These are phyloP conservation scores for Takashimella koratensis DNA, from an alignment of 1,284 basidiomycete species.

Conservation along the genomic window DNA sequence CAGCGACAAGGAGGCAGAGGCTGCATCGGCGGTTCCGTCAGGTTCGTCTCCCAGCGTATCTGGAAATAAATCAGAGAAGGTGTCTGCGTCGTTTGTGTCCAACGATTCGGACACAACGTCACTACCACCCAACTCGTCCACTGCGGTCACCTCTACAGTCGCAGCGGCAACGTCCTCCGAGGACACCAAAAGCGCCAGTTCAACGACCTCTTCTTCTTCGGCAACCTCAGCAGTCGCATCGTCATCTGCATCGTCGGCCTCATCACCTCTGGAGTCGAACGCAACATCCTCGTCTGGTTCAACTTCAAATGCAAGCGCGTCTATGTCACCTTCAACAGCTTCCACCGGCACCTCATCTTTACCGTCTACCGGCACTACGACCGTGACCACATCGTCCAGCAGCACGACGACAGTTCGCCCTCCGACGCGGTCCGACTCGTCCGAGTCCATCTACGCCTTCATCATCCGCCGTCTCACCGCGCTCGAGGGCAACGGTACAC, in stretches of 20 bases:
- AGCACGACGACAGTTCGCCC: neutral
- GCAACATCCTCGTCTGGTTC: neutral
- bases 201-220: neutral
- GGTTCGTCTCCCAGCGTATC: neutral
- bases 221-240: neutral
- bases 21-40: neutral
- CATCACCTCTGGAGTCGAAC: neutral
- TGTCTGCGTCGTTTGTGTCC: neutral
- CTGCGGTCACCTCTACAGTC: neutral
- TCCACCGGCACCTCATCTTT: too few species aligned
- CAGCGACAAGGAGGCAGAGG: too few species aligned
- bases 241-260: neutral
- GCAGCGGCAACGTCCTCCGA: neutral
- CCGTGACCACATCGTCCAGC: neutral
- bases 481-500: constrained; percentile 82
- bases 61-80: neutral
- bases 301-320: too few species aligned
- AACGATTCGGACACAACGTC: neutral
- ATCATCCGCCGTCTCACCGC: constrained; percentile 89
- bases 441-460: constrained; percentile 94
- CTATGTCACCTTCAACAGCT: neutral
- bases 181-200: neutral
- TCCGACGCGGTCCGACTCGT: constrained; percentile 52
- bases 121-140: neutral
- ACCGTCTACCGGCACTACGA: neutral